phyloP scores from a whole-genome alignment of 75 land plant genomes.

The Picea glauca region DNA sequence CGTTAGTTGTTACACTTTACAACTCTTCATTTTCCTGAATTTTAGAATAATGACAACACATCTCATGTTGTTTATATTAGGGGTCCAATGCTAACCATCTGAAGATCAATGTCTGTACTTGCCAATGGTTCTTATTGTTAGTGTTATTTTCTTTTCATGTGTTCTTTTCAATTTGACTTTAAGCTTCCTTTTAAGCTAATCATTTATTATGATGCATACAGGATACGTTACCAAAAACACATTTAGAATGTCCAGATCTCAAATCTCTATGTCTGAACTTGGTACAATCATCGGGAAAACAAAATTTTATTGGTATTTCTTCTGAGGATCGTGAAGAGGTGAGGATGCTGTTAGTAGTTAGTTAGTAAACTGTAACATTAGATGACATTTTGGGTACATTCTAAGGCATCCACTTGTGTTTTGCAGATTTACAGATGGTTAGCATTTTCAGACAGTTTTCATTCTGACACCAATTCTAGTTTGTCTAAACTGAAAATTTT shows the following conservation, averaged over 20 bases:
- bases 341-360: not conserved
- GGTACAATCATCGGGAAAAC: constrained; percentile 8
- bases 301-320: not conserved
- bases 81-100: not conserved
- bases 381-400: not conserved
- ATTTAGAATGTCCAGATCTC: constrained; percentile 7
- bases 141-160: not conserved
- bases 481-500: constrained; percentile 27
- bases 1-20: too few species aligned
- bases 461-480: constrained; percentile 18
- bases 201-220: not conserved
- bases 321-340: constrained; percentile 7
- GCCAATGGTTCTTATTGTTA: not conserved
- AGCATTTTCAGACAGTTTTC: constrained; percentile 41
- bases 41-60: not conserved
- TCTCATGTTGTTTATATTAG: not conserved
- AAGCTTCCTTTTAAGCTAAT: not conserved
- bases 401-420: not conserved
- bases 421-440: constrained; percentile 63
- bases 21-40: too few species aligned
- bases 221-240: constrained; percentile 3
- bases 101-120: not conserved
- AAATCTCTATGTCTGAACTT: constrained; percentile 1
- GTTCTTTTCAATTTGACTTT: not conserved
- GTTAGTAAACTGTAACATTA: not conserved